Base-by-base conservation (phyloP, 2,329 filamentous ascomycete species). In the Pseudogymnoascus sp. region DNA sequence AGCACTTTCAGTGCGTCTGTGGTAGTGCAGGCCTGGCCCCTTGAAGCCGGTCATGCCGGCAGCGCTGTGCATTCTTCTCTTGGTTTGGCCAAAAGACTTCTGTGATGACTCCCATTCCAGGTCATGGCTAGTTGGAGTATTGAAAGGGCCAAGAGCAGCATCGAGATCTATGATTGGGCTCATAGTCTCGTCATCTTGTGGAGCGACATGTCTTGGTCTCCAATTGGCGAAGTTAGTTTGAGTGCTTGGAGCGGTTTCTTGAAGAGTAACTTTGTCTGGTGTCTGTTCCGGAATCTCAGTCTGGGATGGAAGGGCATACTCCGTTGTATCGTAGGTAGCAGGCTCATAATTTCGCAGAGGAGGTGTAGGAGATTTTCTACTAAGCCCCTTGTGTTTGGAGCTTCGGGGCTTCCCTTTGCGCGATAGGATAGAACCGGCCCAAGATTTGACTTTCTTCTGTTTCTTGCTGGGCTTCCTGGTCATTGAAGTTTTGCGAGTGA, bases 91-190 rank as follows among this genome's bases (percentile, higher is more conserved):
- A 9, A 68, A 82, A 1, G 81, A 80, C 64, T 79, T 79, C 67
- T 89, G 85, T 6, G 86, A 87, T 1, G 85, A 84, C 65, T 88
- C 86, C 82, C 87, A 89, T 65, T 87, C 85, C 2, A 83, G 78
- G 64, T 86, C 87, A 9, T 80, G 80, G 34, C 79, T 79, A 1
- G 86, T 78, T 25, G 90, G 89, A 0, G 92, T 96, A 70, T 96
- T 95, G 75, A 96, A 96, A 0, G 93, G 92, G 1, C 92, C 93
- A 1, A 97, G 82, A 25, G 93, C 95, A 16, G 93, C 93, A 76
- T 99, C 95, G 43, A 99, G 79, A 74, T 99, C 95, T 66, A 99
- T 96, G 74, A 97, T 88, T 6, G 90, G 88, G 71, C 87, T 90
- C 61, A 88, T 82, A 2, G 84, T 74, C 64, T 96, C 90, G 56